Evolutionary conservation across 2,329 filamentous ascomycete genomes (phyloP), one percentile per base, ranked within the genome.

Genomic region (Teratosphaeria zuluensis): DNA sequence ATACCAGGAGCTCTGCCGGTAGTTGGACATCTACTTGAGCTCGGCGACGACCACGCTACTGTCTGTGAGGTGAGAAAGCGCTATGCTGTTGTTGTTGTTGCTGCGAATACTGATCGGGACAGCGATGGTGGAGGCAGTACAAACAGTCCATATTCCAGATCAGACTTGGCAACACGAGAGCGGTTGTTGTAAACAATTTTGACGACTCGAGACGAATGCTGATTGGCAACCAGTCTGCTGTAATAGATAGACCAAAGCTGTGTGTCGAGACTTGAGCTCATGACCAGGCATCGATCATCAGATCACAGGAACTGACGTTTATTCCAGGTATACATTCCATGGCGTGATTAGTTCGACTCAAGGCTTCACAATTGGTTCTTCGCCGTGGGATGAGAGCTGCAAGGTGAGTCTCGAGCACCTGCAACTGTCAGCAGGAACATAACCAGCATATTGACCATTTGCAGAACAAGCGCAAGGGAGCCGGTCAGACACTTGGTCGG

Each of bases 301-400:
- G 73, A 33, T 70, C 81, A 1, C 81, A 80, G 2, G 2, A 9
- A 6, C 19, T 7, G 19, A 16, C 2, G 19, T 53, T 16, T 4
- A 16, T 31, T 32, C 9, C n/a, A 53, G 52, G 31, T 53, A 53
- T 62, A 81, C 80, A 0, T 82, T 82, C 66, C 80, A 82, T 61
- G 78, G 77, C 2, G 71, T 81, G 54, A 80, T 82, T 16, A 77
- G 74, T 63, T 74, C 70, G 12, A 80, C 78, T 0, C 78, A 82
- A 62, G 80, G 80, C 0, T 82, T 81, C 68, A 82, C 80, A 0
- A 81, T 82, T 55, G 80, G 79, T n/a, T 77, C 74, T 4, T 77
- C 74, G 2, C 80, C 79, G 0, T 81, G 79, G 80, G 78, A 81
- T 56, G 76, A 79, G 24, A 79, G 75, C 38, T 81, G 78, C 66